Evolutionary conservation across 2,329 filamentous ascomycete species (phyloP), one percentile per base, ranked within the genome.

Genomic region (Conoideocrella luteorostrata): DNA sequence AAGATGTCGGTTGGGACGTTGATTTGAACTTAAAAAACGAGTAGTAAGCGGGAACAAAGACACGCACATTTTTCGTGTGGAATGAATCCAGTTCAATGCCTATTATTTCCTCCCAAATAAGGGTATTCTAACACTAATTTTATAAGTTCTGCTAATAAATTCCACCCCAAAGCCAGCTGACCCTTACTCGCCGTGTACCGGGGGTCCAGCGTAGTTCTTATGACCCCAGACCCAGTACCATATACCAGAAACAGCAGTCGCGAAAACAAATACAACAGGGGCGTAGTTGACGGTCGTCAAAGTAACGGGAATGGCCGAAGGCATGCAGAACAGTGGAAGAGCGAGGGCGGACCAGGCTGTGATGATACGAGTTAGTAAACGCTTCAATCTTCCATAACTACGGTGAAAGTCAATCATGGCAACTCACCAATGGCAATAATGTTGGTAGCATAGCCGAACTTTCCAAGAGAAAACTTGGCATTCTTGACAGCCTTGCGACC

Each of bases 271-370:
- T n/a, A 88, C 84, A 26, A 81, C 84, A 12, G 80, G 80, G 2
- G 83, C 84, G 61, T 86, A 88, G 70, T 88, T 88, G 70, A 87
- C 82, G 30, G 69, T 72, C 15, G 64, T 58, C 23, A 57, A 62
- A 1, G 71, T 74, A 30, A 84, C 79, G 5, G 79, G 79, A n/a
- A 85, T 66, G 34, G 64, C 63, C 0, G 78, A 74, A 1, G 82
- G 84, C 80, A 86, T 85, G 63, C 80, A 88, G 70, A 88, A 88
- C 13, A 88, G 74, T 1, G 84, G 82, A 41, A 87, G 77, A 28
- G 81, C 82, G 43, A 88, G 72, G 12, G 72, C 52, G 43, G 79
- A 82, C 84, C 84, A 88, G 41, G 66, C 77, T 81, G 52, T 42
- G 33, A 41, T n/a, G n/a, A n/a, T n/a, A n/a, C n/a, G n/a, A n/a